Conservation (phyloP, 257 asterid genomes). For the Solanum paucissectum region DNA sequence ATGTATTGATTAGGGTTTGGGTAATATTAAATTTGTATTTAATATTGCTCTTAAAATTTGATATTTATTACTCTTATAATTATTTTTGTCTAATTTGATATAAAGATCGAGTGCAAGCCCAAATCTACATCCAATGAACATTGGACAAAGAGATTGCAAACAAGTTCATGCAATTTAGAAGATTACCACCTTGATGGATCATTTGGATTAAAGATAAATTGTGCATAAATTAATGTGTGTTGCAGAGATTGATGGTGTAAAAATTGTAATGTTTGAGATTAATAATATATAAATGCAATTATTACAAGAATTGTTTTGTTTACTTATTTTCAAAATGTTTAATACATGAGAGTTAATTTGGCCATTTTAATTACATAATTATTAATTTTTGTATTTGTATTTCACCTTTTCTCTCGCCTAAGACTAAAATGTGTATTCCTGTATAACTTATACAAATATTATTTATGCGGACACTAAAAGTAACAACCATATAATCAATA, state of each 20-base stretch:
- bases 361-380: background rate
- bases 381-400: background rate
- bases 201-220: too few relatives aligned
- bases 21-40: too few relatives aligned
- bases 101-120: too few relatives aligned
- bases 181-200: too few relatives aligned
- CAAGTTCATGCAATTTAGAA: too few relatives aligned
- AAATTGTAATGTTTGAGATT: background rate
- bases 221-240: background rate
- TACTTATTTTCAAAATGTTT: too few relatives aligned
- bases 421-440: fast-evolving
- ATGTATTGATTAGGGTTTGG: background rate
- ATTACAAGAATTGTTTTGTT: too few relatives aligned
- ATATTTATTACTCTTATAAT: background rate
- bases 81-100: too few relatives aligned
- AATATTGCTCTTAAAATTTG: background rate
- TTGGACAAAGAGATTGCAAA: background rate
- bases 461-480: background rate
- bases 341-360: background rate
- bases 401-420: background rate
- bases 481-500: too few relatives aligned
- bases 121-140: too few relatives aligned
- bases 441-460: too few relatives aligned
- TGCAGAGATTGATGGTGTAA: background rate
- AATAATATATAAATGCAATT: too few relatives aligned